These are phyloP conservation scores for Fagus crenata DNA, from an alignment of 306 rosid genomes.

Conservation along the genomic window DNA sequence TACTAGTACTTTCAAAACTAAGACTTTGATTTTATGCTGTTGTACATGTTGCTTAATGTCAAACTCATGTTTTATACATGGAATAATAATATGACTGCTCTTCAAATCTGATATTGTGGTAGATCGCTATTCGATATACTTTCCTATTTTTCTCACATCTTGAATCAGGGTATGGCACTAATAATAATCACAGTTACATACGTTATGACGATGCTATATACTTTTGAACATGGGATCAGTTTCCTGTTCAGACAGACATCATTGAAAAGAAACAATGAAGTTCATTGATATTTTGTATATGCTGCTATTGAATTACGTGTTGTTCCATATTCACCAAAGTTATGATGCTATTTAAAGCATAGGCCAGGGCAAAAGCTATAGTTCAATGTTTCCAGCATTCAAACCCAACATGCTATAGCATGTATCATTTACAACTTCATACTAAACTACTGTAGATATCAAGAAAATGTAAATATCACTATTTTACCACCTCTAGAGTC, in stretches of 20 bases:
- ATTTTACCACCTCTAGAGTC: conserved; percentile 5
- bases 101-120: conserved; percentile 11
- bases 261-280: not conserved
- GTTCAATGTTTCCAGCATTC: conserved; percentile 20
- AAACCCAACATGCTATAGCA: conserved; percentile 8
- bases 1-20: conserved; percentile 20
- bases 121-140: not conserved
- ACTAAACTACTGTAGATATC: conserved; percentile 22
- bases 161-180: too few species aligned
- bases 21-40: conserved; percentile 29
- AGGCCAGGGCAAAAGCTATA: not conserved
- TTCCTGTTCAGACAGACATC: not conserved
- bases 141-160: not conserved
- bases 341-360: not conserved
- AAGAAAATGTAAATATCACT: conserved; percentile 24
- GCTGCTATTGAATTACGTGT: not conserved
- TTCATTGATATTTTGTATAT: not conserved
- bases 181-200: not conserved
- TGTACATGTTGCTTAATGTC: conserved; percentile 32
- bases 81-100: conserved; percentile 50
- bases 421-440: conserved; percentile 1
- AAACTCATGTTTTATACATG: conserved; percentile 36
- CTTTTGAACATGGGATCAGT: not conserved
- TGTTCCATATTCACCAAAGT: not conserved
- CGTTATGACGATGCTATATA: not conserved